Evolutionary conservation across 139 green algal species (phyloP), one percentile per base, ranked within the genome.

Genomic region (Microglena sp.): DNA sequence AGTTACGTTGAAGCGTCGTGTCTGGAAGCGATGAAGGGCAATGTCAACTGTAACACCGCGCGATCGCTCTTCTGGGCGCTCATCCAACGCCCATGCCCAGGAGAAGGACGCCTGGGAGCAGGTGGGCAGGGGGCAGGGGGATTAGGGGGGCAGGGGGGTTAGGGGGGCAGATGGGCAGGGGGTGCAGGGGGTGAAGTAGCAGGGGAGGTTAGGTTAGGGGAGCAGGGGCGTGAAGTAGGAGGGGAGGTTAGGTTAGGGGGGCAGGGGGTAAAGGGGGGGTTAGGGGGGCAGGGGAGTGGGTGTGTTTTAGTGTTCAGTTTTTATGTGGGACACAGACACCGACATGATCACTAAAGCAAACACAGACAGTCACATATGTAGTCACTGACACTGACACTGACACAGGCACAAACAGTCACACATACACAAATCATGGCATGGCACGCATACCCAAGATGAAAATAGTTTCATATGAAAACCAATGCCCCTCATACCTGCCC

Each of bases 51-150:
- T 98, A 8, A 99, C 90, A 0, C 93, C 94, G 0, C 94, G 73
- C 30, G 74, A 80, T 2, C 93, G 73, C 78, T 99, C 94, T 62
- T 97, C 88, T 1, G 87, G 83, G 35, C 88, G 72, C 74, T 96
- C 90, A 61, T 98, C 94, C 56, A 98, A 80, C 69, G 95, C 81
- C 90, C 90, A 98, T 2, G 93, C 94, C 87, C 87, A 99, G 0
- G 84, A 79, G 67, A 99, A 99, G n/a, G 90, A 97, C 1, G 72
- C 80, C 76, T 88, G 74, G 54, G n/a, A n/a, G n/a, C n/a, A n/a
- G n/a, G n/a, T n/a, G 27, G 18, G 4, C 2, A 35, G 1, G 4
- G 56, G 3, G 56, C 29, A 21, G 30, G 4, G 11, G 4, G n/a
- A n/a, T n/a, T n/a, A n/a, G n/a, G n/a, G n/a, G n/a, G n/a, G n/a